Evolutionary conservation across 495 filamentous ascomycete genomes (phyloP), one percentile per base, ranked within the genome.

Genomic region (Tuber borchii): DNA sequence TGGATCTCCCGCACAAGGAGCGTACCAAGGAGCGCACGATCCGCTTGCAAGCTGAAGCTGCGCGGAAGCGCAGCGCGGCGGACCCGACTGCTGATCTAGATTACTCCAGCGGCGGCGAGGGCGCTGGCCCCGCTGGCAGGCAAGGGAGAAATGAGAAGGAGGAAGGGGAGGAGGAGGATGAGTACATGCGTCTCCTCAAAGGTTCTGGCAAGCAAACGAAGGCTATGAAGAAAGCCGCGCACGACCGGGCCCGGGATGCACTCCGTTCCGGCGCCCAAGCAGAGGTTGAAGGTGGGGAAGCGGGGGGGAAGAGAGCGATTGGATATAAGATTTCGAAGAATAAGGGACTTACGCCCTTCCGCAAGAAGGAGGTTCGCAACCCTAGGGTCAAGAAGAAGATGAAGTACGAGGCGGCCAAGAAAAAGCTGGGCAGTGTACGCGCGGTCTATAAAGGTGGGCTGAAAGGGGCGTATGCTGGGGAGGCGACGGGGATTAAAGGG

Each of bases 351-450:
- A 90, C 92, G 78, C 92, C 94, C 71, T 89, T 92, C 82, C 87
- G 95, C 72, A 96, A 90, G 88, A 97, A 98, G 88, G 93, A 95
- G 73, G 90, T 92, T 70, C 87, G 95, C 76, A 99, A 99, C 85
- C 95, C 96, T 20, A 87, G 95, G 84, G 94, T 99, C 73, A 99
- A 98, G 91, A 99, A 97, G 92, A 88, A 92, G 85, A 92, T 91
- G 89, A 93, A 90, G 89, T 99, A 87, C 84, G 93, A 95, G 80
- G 90, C 92, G 70, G 97, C 96, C 87, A 91, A 93, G 87, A 97
- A 96, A 91, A 97, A 97, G 88, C 84, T 98, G 84, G 88, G 88
- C 71, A 94, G 90, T 83, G 90, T 92, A 83, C 93, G 90, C 87
- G 87, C 92, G 56, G 85, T 93, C 56, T 99, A 93, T 84, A 92